Percentiles rank a stretch among this genome's conserved stretches.
phyloP scores from a whole-genome alignment of 1,139 yeast genomes.

The Candida labiduridarum region DNA sequence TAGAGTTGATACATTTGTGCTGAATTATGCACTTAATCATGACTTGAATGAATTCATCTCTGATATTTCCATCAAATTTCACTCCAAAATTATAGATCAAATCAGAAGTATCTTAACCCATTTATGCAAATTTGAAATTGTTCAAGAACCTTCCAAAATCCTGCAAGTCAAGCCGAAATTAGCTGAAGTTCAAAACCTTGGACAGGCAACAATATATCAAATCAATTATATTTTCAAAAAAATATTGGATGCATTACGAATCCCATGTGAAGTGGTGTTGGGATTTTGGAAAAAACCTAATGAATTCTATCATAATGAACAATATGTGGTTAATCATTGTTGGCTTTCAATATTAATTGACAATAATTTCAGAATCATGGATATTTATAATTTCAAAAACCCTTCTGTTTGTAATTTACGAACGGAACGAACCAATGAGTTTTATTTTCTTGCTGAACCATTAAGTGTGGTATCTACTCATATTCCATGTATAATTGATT shows the following conservation, averaged over 20 bases:
- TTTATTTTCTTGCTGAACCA: conserved; percentile 81
- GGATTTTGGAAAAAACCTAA: conserved; percentile 87
- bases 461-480: conserved; percentile 78
- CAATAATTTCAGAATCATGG: conserved; percentile 79
- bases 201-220: conserved; percentile 65
- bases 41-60: conserved; percentile 49
- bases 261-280: conserved; percentile 73
- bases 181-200: conserved; percentile 36
- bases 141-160: conserved; percentile 41
- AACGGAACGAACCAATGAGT: conserved; percentile 40
- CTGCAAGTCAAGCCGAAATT: conserved; percentile 46
- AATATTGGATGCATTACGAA: conserved; percentile 68
- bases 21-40: conserved; percentile 27
- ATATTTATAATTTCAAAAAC: conserved; percentile 44
- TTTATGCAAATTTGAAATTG: conserved; percentile 40
- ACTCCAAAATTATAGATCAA: conserved; percentile 36
- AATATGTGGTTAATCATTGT: conserved; percentile 72
- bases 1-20: conserved; percentile 39
- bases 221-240: conserved; percentile 75
- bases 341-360: conserved; percentile 84
- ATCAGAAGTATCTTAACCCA: conserved; percentile 43
- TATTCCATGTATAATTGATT: conserved; percentile 73
- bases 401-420: conserved; percentile 41
- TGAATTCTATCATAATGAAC: conserved; percentile 53
- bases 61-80: conserved; percentile 48